These are phyloP conservation scores for Sphagnum magellanicum DNA, from an alignment of 228 moss, liverwort and hornwort species.

Conservation along the genomic window DNA sequence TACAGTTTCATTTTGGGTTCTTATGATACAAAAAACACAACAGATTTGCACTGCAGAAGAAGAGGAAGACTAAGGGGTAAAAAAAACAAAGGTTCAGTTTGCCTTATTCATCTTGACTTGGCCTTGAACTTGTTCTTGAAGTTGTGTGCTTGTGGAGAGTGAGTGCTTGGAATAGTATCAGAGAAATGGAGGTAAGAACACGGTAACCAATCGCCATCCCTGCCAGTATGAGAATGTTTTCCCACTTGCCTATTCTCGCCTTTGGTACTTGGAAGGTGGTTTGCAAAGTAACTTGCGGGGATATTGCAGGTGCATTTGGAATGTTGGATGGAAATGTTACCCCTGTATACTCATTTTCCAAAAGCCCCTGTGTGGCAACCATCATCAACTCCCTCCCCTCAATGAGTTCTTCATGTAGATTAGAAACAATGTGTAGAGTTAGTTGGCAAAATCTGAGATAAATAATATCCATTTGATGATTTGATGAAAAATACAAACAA, in stretches of 20 bases:
- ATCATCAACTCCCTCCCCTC: background rate
- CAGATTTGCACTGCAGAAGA: no score
- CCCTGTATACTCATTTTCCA: slow-evolving; percentile 2
- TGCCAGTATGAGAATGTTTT: slow-evolving; percentile 1
- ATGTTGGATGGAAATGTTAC: background rate
- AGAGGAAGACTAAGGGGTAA: no score
- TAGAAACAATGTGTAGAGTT: background rate
- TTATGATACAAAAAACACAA: no score
- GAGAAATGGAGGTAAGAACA: background rate
- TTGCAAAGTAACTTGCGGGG: background rate
- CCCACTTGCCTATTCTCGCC: background rate
- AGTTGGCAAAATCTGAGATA: background rate
- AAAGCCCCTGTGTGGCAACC: background rate
- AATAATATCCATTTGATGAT: background rate
- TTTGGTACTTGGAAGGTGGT: slow-evolving; percentile 1
- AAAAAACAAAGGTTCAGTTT: no score
- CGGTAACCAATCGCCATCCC: slow-evolving; percentile 4
- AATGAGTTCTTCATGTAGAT: background rate
- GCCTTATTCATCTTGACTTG: no score
- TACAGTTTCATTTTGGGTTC: no score
- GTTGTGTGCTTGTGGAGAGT: no score
- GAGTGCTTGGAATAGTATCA: background rate
- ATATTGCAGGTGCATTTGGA: background rate
- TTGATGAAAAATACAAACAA: background rate
- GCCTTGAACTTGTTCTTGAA: no score